These are phyloP conservation scores for Trichoderma gracile DNA, from an alignment of 2,329 filamentous ascomycete species.

Conservation along the genomic window DNA sequence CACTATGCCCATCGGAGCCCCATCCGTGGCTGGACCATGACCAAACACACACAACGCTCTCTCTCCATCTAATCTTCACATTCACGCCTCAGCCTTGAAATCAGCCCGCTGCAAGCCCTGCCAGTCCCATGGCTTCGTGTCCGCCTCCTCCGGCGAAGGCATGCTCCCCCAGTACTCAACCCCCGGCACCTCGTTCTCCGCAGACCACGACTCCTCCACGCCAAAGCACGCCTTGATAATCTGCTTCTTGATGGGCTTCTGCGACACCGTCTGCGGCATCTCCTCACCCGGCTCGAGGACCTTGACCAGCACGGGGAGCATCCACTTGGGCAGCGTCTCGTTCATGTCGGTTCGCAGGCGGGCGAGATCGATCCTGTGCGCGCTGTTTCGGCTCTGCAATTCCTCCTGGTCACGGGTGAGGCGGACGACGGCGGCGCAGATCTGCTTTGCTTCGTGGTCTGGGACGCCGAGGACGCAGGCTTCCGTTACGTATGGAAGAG, in stretches of 20 bases:
- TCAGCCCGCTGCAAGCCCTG: slow-evolving; percentile 22
- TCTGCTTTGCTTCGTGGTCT: slow-evolving; percentile 28
- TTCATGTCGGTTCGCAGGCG: slow-evolving; percentile 27
- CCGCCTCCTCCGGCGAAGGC: slow-evolving; percentile 4
- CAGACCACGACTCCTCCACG: slow-evolving; percentile 21
- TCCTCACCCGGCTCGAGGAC: slow-evolving; percentile 27
- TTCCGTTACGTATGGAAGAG: slow-evolving; percentile 30
- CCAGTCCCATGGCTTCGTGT: slow-evolving; percentile 28
- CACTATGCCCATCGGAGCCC: too few relatives aligned
- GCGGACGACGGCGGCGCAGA: slow-evolving; percentile 31
- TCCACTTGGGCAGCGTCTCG: slow-evolving; percentile 25
- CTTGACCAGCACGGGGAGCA: slow-evolving; percentile 28
- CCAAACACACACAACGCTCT: too few relatives aligned
- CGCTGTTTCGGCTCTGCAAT: not conserved
- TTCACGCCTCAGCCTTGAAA: slow-evolving; percentile 14
- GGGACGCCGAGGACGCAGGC: slow-evolving; percentile 30
- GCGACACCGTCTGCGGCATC: slow-evolving; percentile 28
- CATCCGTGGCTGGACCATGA: not conserved
- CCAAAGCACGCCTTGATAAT: slow-evolving; percentile 28
- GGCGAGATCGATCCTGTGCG: slow-evolving; percentile 18
- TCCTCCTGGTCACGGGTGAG: slow-evolving; percentile 16
- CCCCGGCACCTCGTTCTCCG: slow-evolving; percentile 22
- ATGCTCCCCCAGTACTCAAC: slow-evolving; percentile 26
- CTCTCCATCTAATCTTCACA: not conserved
- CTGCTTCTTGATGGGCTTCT: slow-evolving; percentile 27